phyloP scores from a whole-genome alignment of 2,329 filamentous ascomycete genomes.

The Alternaria consortialis region DNA sequence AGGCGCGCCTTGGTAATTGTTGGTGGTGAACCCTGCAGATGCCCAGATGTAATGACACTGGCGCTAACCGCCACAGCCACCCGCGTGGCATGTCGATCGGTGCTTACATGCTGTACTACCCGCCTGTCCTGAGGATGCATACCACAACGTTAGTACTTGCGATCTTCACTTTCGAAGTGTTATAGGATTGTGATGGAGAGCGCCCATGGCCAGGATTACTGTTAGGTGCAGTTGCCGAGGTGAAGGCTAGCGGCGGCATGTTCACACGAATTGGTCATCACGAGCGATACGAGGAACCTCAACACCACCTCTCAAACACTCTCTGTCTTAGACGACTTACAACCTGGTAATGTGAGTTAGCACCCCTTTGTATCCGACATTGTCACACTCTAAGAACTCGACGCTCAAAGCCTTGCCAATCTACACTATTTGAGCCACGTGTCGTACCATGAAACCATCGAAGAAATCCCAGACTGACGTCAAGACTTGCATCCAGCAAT shows the following conservation, averaged over 20 bases:
- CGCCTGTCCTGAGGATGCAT: neutral
- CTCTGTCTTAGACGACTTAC: neutral
- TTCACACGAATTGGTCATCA: neutral
- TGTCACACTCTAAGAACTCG: too few relatives aligned
- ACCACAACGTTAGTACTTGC: neutral
- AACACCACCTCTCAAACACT: neutral
- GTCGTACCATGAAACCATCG: slow-evolving; percentile 5
- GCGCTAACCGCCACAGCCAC: slow-evolving; percentile 25
- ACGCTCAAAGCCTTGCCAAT: neutral
- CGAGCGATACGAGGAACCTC: neutral
- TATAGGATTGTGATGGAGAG: neutral
- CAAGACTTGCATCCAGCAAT: neutral
- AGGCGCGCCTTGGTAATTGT: slow-evolving; percentile 3
- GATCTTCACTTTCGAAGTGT: neutral
- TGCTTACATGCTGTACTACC: neutral
- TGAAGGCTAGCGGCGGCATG: slow-evolving; percentile 2
- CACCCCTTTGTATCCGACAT: too few relatives aligned
- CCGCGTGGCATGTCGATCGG: slow-evolving; percentile 1
- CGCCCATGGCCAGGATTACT: neutral
- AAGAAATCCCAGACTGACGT: slow-evolving; percentile 3
- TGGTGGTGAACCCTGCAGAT: slow-evolving; percentile 22
- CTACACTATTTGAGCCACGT: slow-evolving; percentile 2
- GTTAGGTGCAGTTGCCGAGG: neutral
- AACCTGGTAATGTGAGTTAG: too few relatives aligned
- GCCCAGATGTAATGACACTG: slow-evolving; percentile 23